These are phyloP conservation scores for Plectranthus barbatus DNA, from an alignment of 257 asterid genomes.

Conservation along the genomic window DNA sequence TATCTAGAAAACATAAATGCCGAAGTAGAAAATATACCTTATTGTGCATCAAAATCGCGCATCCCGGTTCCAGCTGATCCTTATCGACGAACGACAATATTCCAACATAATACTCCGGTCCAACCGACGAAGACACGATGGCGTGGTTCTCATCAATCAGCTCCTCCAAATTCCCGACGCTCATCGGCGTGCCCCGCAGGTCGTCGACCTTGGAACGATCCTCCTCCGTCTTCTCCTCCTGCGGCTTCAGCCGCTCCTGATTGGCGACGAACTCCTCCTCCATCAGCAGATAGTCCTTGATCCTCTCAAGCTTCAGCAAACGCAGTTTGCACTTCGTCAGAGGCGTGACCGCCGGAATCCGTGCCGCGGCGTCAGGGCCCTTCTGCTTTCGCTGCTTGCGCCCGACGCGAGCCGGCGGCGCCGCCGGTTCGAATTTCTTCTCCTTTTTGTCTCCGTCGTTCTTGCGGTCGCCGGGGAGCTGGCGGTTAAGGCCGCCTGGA, in stretches of 20 bases:
- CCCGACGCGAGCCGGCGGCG: conserved; percentile 90
- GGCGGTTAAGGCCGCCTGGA: conserved; percentile 84
- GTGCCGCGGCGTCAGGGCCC: conserved; percentile 78
- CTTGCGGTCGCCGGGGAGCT: conserved; percentile 66
- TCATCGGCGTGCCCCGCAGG: conserved; percentile 82
- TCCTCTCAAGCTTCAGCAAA: conserved; percentile 60
- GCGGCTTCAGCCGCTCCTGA: conserved; percentile 85
- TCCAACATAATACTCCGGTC: conserved; percentile 90
- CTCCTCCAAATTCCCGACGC: conserved; percentile 86
- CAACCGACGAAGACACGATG: conserved; percentile 73
- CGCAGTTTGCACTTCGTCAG: conserved; percentile 71
- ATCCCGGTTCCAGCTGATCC: conserved; percentile 94
- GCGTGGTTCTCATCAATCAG: conserved; percentile 92
- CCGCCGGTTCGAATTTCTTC: conserved; percentile 80
- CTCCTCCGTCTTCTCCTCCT: conserved; percentile 95
- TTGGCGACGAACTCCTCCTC: conserved; percentile 91
- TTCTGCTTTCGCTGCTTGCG: conserved; percentile 90
- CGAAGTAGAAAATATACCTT: conserved; percentile 35
- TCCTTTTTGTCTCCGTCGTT: conserved; percentile 83
- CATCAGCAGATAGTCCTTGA: conserved; percentile 75
- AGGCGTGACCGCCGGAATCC: conserved; percentile 76
- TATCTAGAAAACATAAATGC: neutral
- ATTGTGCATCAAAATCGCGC: conserved; percentile 89
- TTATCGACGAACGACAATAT: conserved; percentile 82
- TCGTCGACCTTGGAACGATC: conserved; percentile 86